Conservation (phyloP, 148 eudicot species). For the Rhododendron molle region DNA sequence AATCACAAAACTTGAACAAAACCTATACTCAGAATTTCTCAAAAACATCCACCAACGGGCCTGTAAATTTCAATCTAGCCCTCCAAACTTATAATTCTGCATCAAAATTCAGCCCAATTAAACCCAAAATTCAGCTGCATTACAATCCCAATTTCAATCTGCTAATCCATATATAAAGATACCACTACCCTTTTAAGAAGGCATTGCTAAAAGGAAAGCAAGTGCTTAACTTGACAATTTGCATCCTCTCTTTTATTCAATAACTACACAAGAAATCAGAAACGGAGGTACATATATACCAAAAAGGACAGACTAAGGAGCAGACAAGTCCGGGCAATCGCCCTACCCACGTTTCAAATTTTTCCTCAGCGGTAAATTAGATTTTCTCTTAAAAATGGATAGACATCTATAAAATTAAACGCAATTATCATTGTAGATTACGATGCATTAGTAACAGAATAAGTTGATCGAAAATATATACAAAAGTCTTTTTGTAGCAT, state of each 20-base stretch:
- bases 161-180: not conserved
- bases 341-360: not conserved
- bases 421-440: not conserved
- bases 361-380: not conserved
- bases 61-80: not conserved
- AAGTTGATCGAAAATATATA: not conserved
- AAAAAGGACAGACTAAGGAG: not conserved
- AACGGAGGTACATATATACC: not conserved
- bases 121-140: not conserved
- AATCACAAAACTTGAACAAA: not conserved
- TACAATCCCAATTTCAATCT: not conserved
- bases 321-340: not conserved
- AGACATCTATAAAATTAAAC: too few relatives aligned
- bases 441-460: too few relatives aligned
- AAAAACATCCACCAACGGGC: not conserved
- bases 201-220: not conserved
- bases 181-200: not conserved
- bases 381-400: too few relatives aligned
- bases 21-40: not conserved
- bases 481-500: not conserved
- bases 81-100: not conserved
- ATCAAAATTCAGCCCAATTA: not conserved
- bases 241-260: not conserved
- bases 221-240: not conserved
- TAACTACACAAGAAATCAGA: not conserved